Base-by-base conservation (phyloP, 345 rosid genomes). In the Barbarea vulgaris region DNA sequence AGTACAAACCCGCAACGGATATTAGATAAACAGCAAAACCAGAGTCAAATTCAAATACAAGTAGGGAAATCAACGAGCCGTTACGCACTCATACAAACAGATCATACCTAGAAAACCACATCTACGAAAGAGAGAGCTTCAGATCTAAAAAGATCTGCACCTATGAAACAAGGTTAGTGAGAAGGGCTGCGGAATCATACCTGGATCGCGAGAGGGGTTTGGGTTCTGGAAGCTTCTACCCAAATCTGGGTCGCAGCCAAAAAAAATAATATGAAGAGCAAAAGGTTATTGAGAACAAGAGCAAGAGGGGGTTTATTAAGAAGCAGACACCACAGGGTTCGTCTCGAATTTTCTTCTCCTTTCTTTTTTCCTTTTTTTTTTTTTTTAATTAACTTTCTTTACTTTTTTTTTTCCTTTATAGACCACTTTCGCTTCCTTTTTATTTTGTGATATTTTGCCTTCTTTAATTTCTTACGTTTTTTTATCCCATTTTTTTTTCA, bases 261-360 rank as follows among this genome's bases (percentile, higher is more conserved):
- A 34, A 69, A 17, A 0, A 46, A 2, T 14, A 46, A 17, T 46
- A 46, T 56, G 63, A 18, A 58, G 60, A 39, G 64, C 48, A 47
- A 17, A 30, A 7, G 17, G 28, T n/a, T 51, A 19, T 27, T 0
- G 41, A 36, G 10, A 19, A 3, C 3, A 2, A 37, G 42, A 28
- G 14, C 9, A 42, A 8, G 31, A 34, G 18, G 50, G 56, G 56
- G 50, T 81, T 58, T 80, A 77, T 56, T 53, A 12, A 63, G 54
- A 58, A 47, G 39, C 63, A 21, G 28, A 6, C 21, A n/a, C 51
- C 63, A 37, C 60, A 66, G 77, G 82, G 79, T 70, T 81, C 57
- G 53, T 73, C 81, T 77, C 57, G 70, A 76, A 67, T 69, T 82
- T 80, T 79, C 67, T 6, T 41, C 9, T 24, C 30, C 34, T 36